Conservation (phyloP, 2,329 filamentous ascomycete species). For the Sclerotinia nivalis region DNA sequence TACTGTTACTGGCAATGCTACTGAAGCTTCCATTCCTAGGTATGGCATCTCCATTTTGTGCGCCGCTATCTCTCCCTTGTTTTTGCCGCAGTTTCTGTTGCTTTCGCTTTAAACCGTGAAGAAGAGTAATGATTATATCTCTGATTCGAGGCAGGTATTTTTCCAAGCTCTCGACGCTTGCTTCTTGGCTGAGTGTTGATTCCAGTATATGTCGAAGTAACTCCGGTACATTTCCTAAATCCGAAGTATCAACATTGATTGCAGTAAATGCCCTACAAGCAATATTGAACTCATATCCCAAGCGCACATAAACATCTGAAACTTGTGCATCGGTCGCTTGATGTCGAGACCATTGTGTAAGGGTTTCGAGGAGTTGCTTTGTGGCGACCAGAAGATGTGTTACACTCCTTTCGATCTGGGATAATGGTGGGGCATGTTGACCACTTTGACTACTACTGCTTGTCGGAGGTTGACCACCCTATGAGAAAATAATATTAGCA, state of each 20-base stretch:
- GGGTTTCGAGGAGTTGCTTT: conserved; percentile 93
- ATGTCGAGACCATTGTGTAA: conserved; percentile 95
- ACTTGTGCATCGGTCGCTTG: conserved; percentile 92
- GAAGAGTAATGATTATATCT: conserved; percentile 96
- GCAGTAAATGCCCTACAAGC: conserved; percentile 94
- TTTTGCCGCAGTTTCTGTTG: conserved; percentile 80
- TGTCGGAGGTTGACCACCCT: conserved; percentile 30
- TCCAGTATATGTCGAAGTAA: conserved; percentile 87
- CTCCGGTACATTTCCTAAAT: conserved; percentile 94
- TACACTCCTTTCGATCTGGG: conserved; percentile 98
- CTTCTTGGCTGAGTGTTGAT: conserved; percentile 94
- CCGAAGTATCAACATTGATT: conserved; percentile 92
- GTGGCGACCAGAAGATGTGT: conserved; percentile 96
- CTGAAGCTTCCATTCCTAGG: conserved; percentile 56
- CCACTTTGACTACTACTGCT: conserved; percentile 29
- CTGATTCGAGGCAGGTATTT: conserved; percentile 91
- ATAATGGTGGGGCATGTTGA: conserved; percentile 52
- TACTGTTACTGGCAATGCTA: conserved; percentile 58
- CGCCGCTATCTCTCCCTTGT: conserved; percentile 52
- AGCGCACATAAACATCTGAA: conserved; percentile 94
- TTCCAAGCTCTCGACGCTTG: conserved; percentile 89
- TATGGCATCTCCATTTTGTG: conserved; percentile 33
- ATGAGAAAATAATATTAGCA: conserved; percentile 23
- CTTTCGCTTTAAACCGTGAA: conserved; percentile 95
- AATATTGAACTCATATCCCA: conserved; percentile 99